These are phyloP conservation scores for Pseudozyma tsukubaensis DNA, from an alignment of 1,284 basidiomycete species.

Conservation along the genomic window DNA sequence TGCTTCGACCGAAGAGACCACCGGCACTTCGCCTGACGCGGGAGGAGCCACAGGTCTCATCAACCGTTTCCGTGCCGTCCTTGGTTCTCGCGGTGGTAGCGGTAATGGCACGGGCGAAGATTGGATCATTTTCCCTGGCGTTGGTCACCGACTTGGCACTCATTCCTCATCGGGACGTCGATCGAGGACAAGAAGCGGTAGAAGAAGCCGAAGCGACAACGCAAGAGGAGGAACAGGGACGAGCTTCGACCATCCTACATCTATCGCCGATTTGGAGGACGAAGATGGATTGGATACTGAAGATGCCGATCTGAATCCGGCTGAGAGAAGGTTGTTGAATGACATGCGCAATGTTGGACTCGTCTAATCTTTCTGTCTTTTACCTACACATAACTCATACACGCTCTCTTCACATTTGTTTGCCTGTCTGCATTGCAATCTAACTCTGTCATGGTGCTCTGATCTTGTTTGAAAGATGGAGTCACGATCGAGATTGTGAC, in stretches of 20 bases:
- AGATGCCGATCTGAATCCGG: conserved; percentile 34
- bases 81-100: conserved; percentile 14
- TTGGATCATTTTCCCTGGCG: conserved; percentile 61
- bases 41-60: conserved; percentile 42
- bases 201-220: too few relatives aligned
- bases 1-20: conserved; percentile 4
- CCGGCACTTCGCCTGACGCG: background rate
- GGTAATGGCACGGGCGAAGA: conserved; percentile 48
- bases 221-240: too few relatives aligned
- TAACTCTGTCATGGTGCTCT: too few relatives aligned
- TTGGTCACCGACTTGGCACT: conserved; percentile 32
- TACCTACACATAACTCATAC: background rate
- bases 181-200: too few relatives aligned
- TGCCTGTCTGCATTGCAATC: too few relatives aligned
- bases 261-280: conserved; percentile 46
- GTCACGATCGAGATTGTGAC: background rate
- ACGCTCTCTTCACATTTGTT: conserved; percentile 11
- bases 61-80: conserved; percentile 30
- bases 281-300: conserved; percentile 36
- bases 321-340: conserved; percentile 48
- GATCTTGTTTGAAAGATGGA: too few relatives aligned
- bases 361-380: conserved; percentile 4
- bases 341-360: conserved; percentile 51
- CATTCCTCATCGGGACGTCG: too few relatives aligned
- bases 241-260: conserved; percentile 34